Percentiles rank a stretch among this genome's conserved stretches.
phyloP scores from a whole-genome alignment of 768 basidiomycete genomes.

The Pulveroboletus frians region DNA sequence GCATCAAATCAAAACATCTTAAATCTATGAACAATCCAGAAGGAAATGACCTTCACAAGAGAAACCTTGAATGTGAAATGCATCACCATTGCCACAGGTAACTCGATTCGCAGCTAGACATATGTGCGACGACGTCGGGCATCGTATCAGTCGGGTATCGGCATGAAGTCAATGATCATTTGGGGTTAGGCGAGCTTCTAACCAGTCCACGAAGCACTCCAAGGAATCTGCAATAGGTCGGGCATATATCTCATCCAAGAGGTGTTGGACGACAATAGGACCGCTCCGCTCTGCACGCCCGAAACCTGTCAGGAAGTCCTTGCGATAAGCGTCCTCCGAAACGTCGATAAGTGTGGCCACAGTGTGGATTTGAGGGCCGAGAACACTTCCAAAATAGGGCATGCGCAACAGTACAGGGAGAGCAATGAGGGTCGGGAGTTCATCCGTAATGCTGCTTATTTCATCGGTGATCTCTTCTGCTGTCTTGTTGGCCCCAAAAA shows the following conservation, averaged over 20 bases:
- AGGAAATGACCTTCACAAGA: too few species aligned
- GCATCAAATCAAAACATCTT: too few species aligned
- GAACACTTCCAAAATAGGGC: slow-evolving; percentile 22
- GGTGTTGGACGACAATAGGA: slow-evolving; percentile 48
- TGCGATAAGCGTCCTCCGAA: slow-evolving; percentile 59
- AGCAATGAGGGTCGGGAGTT: slow-evolving; percentile 70
- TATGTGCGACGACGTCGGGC: neutral
- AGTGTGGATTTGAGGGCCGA: slow-evolving; percentile 16
- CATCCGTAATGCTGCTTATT: slow-evolving; percentile 50
- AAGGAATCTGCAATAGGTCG: slow-evolving; percentile 30
- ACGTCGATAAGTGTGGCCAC: slow-evolving; percentile 55
- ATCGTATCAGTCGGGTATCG: neutral
- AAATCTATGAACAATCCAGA: too few species aligned
- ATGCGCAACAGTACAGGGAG: slow-evolving; percentile 61
- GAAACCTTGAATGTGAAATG: too few species aligned
- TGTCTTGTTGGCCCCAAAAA: slow-evolving; percentile 17
- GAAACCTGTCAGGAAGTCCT: slow-evolving; percentile 67
- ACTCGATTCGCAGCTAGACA: neutral
- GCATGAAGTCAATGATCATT: slow-evolving; percentile 18
- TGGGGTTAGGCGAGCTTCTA: slow-evolving; percentile 30
- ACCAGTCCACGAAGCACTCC: slow-evolving; percentile 39
- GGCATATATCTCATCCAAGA: slow-evolving; percentile 46
- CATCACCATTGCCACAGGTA: too few species aligned
- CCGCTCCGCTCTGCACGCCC: slow-evolving; percentile 74
- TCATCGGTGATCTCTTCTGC: slow-evolving; percentile 33